Percentiles rank a stretch among this genome's conserved stretches.
Conservation (phyloP, 2,329 filamentous ascomycete genomes). For the Colletotrichum cuscutae region DNA sequence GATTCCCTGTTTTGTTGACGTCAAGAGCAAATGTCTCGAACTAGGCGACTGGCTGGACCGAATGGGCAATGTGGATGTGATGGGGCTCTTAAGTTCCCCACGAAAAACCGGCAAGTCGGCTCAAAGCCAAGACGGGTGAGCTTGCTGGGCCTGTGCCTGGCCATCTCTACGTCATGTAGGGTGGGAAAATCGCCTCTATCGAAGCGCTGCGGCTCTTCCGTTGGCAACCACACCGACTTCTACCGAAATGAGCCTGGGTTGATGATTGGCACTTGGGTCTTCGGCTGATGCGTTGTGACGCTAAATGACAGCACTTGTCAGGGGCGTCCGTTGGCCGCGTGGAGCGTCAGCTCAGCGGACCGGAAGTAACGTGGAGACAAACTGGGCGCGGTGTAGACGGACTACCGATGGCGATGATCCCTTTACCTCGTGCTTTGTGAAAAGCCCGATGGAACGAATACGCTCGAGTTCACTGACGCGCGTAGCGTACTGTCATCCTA, state of each 20-base stretch:
- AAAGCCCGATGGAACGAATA: background rate
- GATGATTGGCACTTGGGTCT: background rate
- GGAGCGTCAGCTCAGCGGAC: background rate
- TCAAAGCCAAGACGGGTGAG: background rate
- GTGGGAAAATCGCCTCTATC: background rate
- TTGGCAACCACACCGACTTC: background rate
- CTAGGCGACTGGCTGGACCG: background rate
- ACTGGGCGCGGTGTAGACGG: background rate
- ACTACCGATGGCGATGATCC: background rate
- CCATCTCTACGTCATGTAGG: background rate
- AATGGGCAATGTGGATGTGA: background rate
- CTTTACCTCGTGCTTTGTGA: background rate
- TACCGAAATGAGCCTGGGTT: background rate
- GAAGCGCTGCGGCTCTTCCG: background rate
- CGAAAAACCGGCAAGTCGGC: background rate
- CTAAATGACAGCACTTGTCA: conserved; percentile 3
- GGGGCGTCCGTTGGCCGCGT: background rate
- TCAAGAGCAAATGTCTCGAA: conserved; percentile 15
- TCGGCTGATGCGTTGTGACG: background rate
- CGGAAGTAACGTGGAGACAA: background rate
- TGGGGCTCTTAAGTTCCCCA: background rate
- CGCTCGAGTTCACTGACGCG: background rate
- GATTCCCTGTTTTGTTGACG: conserved; percentile 13
- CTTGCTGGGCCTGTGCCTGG: background rate
- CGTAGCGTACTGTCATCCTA: background rate